Base-by-base conservation (phyloP, 495 filamentous ascomycete species). In the Annulohypoxylon bovei region DNA sequence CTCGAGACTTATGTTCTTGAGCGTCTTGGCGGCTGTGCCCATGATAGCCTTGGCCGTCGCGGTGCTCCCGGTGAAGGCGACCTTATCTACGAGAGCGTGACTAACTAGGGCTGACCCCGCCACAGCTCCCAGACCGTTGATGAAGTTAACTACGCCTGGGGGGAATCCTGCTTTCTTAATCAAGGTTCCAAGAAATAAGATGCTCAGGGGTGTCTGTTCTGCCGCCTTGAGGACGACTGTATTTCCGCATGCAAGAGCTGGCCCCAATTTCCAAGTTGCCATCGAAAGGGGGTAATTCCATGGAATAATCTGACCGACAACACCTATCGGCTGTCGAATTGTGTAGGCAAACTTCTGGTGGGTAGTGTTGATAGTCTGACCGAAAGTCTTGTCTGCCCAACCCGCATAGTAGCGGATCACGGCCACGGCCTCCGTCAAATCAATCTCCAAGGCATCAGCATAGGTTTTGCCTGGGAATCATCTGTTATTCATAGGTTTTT, bases 261-360 rank as follows among this genome's bases (percentile, higher is more conserved):
- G 53, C 8, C 53, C 53, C n/a, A 56, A 23, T 8, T 56, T 56
- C 53, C 53, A 56, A 23, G 53, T 56, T 30, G 53, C 53, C 53
- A 56, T 56, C 20, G 53, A 56, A n/a, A 56, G 53, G 22, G 53
- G 53, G 20, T 56, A 56, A 20, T 56, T 56, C 53, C 53, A 56
- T 5, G 53, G 53, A 35, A 56, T 56, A 0, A 56, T 56, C 22
- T 56, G 53, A 1, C 32, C 53, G 9, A 56, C 53, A 14, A 56
- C 53, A 4, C 53, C 53, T 27, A 56, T 22, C 3, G 53, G 53
- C 9, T 56, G 53, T 18, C 53, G 53, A 39, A 56, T 22, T 11
- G 53, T 56, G 53, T 56, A 56, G 2, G 53, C 53, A 11, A 56
- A 25, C 22, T 56, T 56, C 33, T 56, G 53, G 6, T 56, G 53